These are phyloP conservation scores for Colletotrichum acutatum DNA, from an alignment of 2,329 filamentous ascomycete genomes.

Conservation along the genomic window DNA sequence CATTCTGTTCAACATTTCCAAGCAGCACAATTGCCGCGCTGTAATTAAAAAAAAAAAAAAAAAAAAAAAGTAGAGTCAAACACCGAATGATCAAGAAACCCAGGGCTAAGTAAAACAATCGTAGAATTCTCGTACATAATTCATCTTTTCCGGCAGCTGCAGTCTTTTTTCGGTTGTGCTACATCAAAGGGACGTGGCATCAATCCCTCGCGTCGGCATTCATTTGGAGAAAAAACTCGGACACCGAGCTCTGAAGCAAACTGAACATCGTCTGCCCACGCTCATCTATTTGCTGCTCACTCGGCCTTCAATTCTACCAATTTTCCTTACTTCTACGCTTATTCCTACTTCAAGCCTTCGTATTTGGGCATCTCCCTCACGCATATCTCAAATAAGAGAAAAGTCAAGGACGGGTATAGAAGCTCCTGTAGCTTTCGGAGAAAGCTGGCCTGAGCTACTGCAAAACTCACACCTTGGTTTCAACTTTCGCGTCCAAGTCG, in stretches of 20 bases:
- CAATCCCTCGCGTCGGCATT: background rate
- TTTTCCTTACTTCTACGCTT: background rate
- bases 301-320: background rate
- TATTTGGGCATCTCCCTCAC: background rate
- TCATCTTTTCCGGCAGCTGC: background rate
- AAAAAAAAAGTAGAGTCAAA: constrained; percentile 17
- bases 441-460: background rate
- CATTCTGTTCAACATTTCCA: constrained; percentile 25
- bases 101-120: background rate
- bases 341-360: background rate
- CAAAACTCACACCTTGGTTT: background rate
- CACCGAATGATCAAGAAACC: background rate
- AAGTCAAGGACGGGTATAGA: background rate
- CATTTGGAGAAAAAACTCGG: background rate
- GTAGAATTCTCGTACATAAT: background rate
- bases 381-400: background rate
- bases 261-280: background rate
- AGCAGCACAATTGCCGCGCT: constrained; percentile 30
- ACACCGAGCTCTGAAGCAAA: constrained; percentile 1
- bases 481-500: too few species aligned
- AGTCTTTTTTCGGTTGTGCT: background rate
- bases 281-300: background rate
- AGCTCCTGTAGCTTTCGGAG: background rate
- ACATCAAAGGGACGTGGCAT: background rate
- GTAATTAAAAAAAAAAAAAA: background rate